Conservation (phyloP, 495 filamentous ascomycete species). For the Tirmania nivea region DNA sequence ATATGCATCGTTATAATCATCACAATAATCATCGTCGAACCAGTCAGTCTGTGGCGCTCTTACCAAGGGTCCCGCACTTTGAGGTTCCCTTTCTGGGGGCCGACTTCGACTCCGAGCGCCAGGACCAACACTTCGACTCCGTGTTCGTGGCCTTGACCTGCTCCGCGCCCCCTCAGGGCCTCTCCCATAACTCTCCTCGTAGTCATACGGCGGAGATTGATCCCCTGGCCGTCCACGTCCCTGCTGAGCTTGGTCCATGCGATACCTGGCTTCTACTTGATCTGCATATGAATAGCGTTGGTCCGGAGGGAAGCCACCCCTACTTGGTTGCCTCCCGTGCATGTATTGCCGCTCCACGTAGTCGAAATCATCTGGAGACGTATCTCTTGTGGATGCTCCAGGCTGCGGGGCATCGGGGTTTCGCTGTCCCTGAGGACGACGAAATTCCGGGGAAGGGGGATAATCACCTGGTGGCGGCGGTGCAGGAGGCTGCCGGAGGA, state of each 20-base stretch:
- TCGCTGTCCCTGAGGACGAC: background rate
- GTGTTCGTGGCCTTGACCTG: background rate
- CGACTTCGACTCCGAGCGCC: background rate
- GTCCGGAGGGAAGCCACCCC: background rate
- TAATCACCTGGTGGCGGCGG: background rate
- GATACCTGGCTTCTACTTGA: background rate
- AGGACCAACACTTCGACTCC: background rate
- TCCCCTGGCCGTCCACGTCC: too few species aligned
- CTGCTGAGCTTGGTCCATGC: background rate
- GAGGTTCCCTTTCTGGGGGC: background rate
- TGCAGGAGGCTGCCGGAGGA: background rate
- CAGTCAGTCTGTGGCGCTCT: background rate
- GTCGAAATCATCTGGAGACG: background rate
- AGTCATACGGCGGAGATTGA: background rate
- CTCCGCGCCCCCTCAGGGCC: background rate
- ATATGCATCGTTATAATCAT: background rate
- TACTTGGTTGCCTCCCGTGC: background rate
- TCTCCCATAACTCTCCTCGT: background rate
- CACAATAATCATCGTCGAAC: background rate
- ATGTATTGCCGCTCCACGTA: background rate
- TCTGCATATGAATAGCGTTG: background rate
- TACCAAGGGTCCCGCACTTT: background rate
- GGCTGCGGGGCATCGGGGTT: background rate
- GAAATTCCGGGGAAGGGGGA: background rate
- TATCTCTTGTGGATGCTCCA: background rate